Percentiles rank a stretch among this genome's conserved stretches.
These are phyloP conservation scores for Mortierella sp. DNA, from an alignment of 371 early-diverging fungal species.

Conservation along the genomic window DNA sequence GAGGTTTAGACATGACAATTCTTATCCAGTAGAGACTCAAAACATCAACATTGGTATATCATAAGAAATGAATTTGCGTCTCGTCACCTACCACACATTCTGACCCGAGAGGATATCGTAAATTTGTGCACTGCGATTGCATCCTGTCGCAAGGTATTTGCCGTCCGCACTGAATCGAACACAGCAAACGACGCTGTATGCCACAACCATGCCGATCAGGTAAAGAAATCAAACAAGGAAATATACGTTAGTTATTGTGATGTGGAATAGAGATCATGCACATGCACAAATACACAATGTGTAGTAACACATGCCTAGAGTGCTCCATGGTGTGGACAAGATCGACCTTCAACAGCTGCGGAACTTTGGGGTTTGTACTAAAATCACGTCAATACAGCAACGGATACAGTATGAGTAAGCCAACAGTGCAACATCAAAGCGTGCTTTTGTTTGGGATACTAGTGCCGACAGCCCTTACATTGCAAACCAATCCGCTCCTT, in stretches of 20 bases:
- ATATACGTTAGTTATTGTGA: too few species aligned
- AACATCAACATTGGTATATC: too few species aligned
- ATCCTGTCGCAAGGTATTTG: slow-evolving; percentile 93
- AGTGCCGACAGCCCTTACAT: slow-evolving; percentile 59
- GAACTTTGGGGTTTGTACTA: slow-evolving; percentile 80
- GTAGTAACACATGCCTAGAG: slow-evolving; percentile 53
- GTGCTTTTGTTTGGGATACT: not conserved
- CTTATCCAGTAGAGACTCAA: too few species aligned
- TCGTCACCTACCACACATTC: slow-evolving; percentile 69
- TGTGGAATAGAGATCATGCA: too few species aligned
- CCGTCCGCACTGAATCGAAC: slow-evolving; percentile 95
- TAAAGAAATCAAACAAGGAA: not conserved
- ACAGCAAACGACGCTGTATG: slow-evolving; percentile 91
- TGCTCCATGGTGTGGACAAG: slow-evolving; percentile 90
- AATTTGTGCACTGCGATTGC: slow-evolving; percentile 91
- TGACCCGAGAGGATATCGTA: slow-evolving; percentile 84
- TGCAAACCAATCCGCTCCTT: slow-evolving; percentile 86
- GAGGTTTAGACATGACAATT: too few species aligned
- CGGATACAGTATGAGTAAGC: too few species aligned
- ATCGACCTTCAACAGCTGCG: slow-evolving; percentile 81
- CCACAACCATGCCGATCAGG: not conserved
- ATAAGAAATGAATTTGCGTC: too few species aligned
- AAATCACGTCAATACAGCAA: not conserved
- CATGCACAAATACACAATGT: not conserved
- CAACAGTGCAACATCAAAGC: too few species aligned